phyloP scores from a whole-genome alignment of 2,329 filamentous ascomycete species.

The Nigrograna mackinnonii region DNA sequence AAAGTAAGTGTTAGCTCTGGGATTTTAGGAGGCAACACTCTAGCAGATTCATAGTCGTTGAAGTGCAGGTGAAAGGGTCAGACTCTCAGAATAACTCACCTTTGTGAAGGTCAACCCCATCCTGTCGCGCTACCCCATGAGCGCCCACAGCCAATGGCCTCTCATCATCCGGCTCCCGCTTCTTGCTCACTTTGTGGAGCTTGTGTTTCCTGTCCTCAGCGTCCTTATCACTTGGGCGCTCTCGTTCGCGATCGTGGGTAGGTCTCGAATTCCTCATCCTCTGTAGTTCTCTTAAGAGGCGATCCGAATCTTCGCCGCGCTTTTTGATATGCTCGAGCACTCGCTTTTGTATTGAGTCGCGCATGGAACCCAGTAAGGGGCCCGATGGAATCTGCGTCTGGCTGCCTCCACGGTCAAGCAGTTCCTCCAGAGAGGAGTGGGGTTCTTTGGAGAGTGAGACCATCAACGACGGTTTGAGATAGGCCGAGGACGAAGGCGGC shows the following conservation, averaged over 20 bases:
- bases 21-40: neutral
- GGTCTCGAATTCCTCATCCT: constrained; percentile 65
- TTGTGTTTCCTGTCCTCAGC: constrained; percentile 53
- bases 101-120: constrained; percentile 64
- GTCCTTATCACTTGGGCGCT: constrained; percentile 53
- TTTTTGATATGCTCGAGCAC: constrained; percentile 47
- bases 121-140: constrained; percentile 66
- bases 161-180: constrained; percentile 71
- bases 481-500: constrained; percentile 53
- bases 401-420: constrained; percentile 66
- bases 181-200: constrained; percentile 66
- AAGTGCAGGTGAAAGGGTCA: too few relatives aligned
- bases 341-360: constrained; percentile 66
- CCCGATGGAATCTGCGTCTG: constrained; percentile 59
- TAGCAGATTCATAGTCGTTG: too few relatives aligned
- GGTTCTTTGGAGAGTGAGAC: constrained; percentile 59
- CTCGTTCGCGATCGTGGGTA: constrained; percentile 56
- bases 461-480: constrained; percentile 64
- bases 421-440: constrained; percentile 68
- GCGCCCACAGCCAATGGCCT: constrained; percentile 64
- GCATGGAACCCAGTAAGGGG: constrained; percentile 65
- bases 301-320: constrained; percentile 69
- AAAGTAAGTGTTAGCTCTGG: neutral
- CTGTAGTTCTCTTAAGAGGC: constrained; percentile 72
- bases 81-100: constrained; percentile 48